Evolutionary conservation across 176 grass and related monocot species (phyloP), one percentile per base, ranked within the genome.

Genomic region (Bonia amplexicaulis): DNA sequence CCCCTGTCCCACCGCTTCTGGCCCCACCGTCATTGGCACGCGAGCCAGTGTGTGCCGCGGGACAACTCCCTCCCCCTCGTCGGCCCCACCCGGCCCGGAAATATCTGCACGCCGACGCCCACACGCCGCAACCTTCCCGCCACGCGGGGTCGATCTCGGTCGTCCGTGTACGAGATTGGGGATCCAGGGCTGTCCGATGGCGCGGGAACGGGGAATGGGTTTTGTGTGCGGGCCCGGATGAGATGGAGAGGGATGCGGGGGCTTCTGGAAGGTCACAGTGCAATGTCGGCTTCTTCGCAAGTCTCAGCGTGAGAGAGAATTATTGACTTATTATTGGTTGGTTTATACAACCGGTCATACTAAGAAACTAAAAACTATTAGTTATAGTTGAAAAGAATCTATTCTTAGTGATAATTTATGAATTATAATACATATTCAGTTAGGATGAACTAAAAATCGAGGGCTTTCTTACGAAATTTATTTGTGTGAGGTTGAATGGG

Each of bases 1-100:
- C 0, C 0, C 0, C 19, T 12, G 14, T 7, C 55, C 53, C 68
- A 37, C 9, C 6, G 0, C 0, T 1, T 0, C 0, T 0, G n/a
- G 2, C 3, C 9, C 37, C 3, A 55, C 27, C 7, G 2, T 75
- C 72, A 37, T 22, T 0, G 19, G 45, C 3, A 5, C 0, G 0
- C 0, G 25, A 29, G 16, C 8, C 7, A 9, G 35, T 3, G 0
- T 2, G 29, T 1, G 35, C 6, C 4, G 2, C 16, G 35, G 2
- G 17, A 19, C n/a, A 11, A 19, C 1, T 26, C 27, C 7, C 29
- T 4, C 4, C 12, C 80, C 53, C 53, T 9, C 65, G 25, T 22
- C 61, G 23, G 7, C n/a, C 63, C 37, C 62, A 35, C 48, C 63
- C 9, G 51, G 19, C 5, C 47, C 52, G 9, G 42, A 73, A 52